Base-by-base conservation (phyloP, 1,284 basidiomycete genomes). In the Ceratorhiza oryzae-sativae region DNA sequence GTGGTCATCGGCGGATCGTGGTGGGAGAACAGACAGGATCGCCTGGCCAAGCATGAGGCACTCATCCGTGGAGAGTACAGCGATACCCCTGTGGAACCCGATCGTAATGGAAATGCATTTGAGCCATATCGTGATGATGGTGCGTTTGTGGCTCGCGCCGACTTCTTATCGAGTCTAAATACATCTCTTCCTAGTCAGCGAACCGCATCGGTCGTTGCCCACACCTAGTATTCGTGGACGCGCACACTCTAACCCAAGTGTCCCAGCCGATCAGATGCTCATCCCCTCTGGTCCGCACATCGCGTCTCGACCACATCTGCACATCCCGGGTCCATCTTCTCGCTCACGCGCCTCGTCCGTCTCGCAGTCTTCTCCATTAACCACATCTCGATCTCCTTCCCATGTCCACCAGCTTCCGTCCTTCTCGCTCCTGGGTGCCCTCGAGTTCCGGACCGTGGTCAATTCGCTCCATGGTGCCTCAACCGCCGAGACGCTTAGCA, bases 401-500 rank as follows among this genome's bases (percentile, higher is more conserved):
- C 81, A 81, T 39, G 74, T 82, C 23, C 78, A 80, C 8, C 85
- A 87, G 72, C 86, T 93, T 81, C 91, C 91, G 0, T 92, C 90
- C 0, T 94, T 95, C 80, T 97, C 95, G 5, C 86, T 98, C 1
- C 87, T 97, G 1, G 93, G 95, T 9, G 95, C 96, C 0, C 87
- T 98, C 75, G 88, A 90, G 77, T 83, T 85, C 30, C 85, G 86
- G 48, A 86, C 86, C 0, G 82, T 92, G 49, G 80, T 88, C 77
- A 89, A 90, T 78, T 87, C 89, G 4, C 83, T 90, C 76, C 86
- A 85, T 58, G 82, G 75, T 46, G 76, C 75, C 75, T 87, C 90
- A 0, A 82, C 88, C 0, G 82, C 83, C 0, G 81, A 85, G 0
- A 84, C 87, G 1, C 81, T 92, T 45, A 84, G 80, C 65, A 81